Base-by-base conservation (phyloP, 306 rosid genomes). In the Hylodesmum podocarpum region DNA sequence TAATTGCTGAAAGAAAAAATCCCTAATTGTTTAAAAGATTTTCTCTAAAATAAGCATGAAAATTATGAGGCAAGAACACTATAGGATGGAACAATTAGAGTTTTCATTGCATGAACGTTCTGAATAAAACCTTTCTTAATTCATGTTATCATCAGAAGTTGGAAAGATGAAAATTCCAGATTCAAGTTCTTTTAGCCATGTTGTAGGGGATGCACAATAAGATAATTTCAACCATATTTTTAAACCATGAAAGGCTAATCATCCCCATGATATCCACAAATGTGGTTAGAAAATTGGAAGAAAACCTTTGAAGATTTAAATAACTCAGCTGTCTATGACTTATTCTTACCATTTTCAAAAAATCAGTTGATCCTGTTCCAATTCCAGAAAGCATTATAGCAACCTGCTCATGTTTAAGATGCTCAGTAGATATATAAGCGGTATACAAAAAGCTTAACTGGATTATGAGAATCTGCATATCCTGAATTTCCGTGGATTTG, bases 381-480 rank as follows among this genome's bases (percentile, higher is more conserved):
- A 92, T 95, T 70, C 97, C 99, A 8, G 96, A 83, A 58, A 95
- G 97, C 99, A 92, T 95, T 22, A 95, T 51, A 33, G 92, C 99
- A 14, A 92, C 99, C 99, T 92, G 88, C 58, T 55, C 80, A 79
- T 61, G 72, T 53, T 71, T 69, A 77, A 69, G 69, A 29, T 71
- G 51, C 28, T 80, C 22, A 73, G 59, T 36, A 54, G 33, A 33
- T 78, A 50, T 46, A 69, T 65, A 68, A 47, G 72, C 41, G 39
- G 34, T 29, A 68, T 22, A 44, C 34, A 69, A 41, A 58, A 33
- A 8, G 7, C 37, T 49, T 28, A 40, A 22, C 11, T 31, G 67
- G 47, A 62, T 24, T 9, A 72, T 21, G 33, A 34, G 58, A 2
- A 29, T 58, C 72, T 27, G 2, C 68, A 46, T 43, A n/a, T 69